These are phyloP conservation scores for Hydnum rufescens DNA, from an alignment of 768 basidiomycete genomes.

Conservation along the genomic window DNA sequence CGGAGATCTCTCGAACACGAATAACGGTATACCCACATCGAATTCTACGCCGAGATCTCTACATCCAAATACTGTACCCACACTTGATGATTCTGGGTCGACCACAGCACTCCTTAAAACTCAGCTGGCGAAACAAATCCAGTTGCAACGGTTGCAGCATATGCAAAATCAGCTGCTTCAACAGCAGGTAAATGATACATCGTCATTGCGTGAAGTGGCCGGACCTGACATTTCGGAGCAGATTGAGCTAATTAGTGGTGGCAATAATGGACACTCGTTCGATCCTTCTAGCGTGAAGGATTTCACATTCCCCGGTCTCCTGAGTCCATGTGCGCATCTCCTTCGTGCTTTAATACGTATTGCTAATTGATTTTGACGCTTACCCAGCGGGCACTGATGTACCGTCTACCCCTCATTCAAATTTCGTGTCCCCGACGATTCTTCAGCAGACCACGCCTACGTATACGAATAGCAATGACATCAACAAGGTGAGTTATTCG, in stretches of 20 bases:
- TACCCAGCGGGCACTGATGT: slow-evolving; percentile 37
- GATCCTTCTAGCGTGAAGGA: neutral
- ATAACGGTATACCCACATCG: neutral
- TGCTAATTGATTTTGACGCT: slow-evolving; percentile 4
- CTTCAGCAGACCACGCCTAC: slow-evolving; percentile 18
- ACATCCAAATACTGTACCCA: neutral
- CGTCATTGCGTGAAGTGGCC: too few relatives aligned
- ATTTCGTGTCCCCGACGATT: slow-evolving; percentile 31
- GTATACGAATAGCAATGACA: slow-evolving; percentile 1
- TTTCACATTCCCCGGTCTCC: slow-evolving; percentile 29
- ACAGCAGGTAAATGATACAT: slow-evolving; percentile 44
- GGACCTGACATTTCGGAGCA: slow-evolving; percentile 16
- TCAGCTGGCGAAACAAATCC: slow-evolving; percentile 13
- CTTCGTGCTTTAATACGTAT: neutral
- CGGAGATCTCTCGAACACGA: too few relatives aligned
- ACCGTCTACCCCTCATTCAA: slow-evolving; percentile 21
- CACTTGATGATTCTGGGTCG: too few relatives aligned
- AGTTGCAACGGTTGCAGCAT: slow-evolving; percentile 52
- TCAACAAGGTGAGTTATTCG: slow-evolving; percentile 33
- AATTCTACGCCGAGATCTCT: neutral
- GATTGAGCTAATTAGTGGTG: slow-evolving; percentile 50
- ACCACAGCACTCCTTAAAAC: slow-evolving; percentile 11
- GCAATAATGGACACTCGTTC: slow-evolving; percentile 12
- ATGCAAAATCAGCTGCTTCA: slow-evolving; percentile 74
- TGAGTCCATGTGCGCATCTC: slow-evolving; percentile 39